Base-by-base conservation (phyloP, 2,329 filamentous ascomycete genomes). In the Xylaria sp. region DNA sequence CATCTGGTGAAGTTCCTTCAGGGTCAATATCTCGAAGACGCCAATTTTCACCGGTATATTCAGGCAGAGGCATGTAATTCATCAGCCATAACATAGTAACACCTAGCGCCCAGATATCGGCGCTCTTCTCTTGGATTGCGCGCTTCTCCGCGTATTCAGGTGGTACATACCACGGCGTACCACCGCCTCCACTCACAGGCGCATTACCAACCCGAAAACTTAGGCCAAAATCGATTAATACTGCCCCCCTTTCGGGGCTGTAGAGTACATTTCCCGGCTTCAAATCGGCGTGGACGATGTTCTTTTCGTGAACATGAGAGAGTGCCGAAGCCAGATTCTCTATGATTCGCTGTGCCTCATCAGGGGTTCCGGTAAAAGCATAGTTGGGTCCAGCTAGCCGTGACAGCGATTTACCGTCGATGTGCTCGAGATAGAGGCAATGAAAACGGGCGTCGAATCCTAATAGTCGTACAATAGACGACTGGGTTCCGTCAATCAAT, bases 221-320 rank as follows among this genome's bases (percentile, higher is more conserved):
- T 4, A 38, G 2, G 4, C 58, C 52, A 21, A 61, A 61, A 23
- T 61, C 45, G 17, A 51, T 51, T 5, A 51, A 11, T 2, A 56
- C 58, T 1, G 58, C 58, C 1, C 58, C 51, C 12, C 45, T 21
- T 1, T 17, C 8, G 1, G 5, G 17, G 1, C 38, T 55, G 45
- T 55, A 61, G 9, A 61, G 58, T n/a, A 61, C 25, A 31, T 56
- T 61, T 1, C 11, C 43, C 6, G 51, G 58, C 38, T 61, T 61
- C 37, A 61, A 17, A 51, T 61, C 51, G 15, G 28, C 46, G 19
- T 61, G 58, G 12, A 55, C 45, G n/a, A 38, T 28, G 1, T 19
- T 2, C 11, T 56, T 31, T 3, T 25, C 35, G 12, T 61, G 58
- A 11, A 45, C 15, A 2, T 35, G 28, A 9, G 9, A 35, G 5